Conservation (phyloP, 1,284 basidiomycete species). For the Microbotryum lychnidis-dioicae region DNA sequence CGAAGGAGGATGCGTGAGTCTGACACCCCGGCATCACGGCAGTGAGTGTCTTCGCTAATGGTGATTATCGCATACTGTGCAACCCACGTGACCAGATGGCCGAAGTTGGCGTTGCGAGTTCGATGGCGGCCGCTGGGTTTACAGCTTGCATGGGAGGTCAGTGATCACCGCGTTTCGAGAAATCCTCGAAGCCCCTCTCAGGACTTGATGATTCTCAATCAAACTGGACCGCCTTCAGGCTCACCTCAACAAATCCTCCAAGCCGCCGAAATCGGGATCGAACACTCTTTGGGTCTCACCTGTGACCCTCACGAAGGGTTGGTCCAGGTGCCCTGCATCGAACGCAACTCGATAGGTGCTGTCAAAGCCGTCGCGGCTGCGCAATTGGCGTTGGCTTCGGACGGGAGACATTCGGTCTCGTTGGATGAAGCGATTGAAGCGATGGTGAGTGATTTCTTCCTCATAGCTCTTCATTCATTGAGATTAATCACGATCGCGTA, state of each 20-base stretch:
- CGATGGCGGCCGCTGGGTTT: slow-evolving; percentile 87
- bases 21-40: background rate
- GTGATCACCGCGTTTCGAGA: slow-evolving; percentile 30
- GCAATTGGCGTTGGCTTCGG: slow-evolving; percentile 83
- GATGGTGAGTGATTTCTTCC: slow-evolving; percentile 46
- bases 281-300: slow-evolving; percentile 63
- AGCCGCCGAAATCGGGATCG: slow-evolving; percentile 65
- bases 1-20: slow-evolving; percentile 56
- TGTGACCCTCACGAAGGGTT: slow-evolving; percentile 89
- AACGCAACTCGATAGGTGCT: slow-evolving; percentile 51
- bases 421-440: slow-evolving; percentile 94
- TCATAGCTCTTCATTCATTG: too few species aligned
- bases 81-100: slow-evolving; percentile 45
- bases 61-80: background rate
- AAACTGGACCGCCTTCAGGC: slow-evolving; percentile 31
- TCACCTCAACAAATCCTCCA: slow-evolving; percentile 46
- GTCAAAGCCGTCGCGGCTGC: slow-evolving; percentile 55
- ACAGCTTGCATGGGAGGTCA: slow-evolving; percentile 82
- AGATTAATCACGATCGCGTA: too few species aligned
- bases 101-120: slow-evolving; percentile 55
- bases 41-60: slow-evolving; percentile 1
- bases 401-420: slow-evolving; percentile 75
- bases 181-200: background rate
- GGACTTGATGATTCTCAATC: background rate
- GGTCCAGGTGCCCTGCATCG: slow-evolving; percentile 90